A percentile compares a stretch with the other conserved stretches of the same genome.
Evolutionary conservation across 768 basidiomycete species (phyloP).

Genomic region (Sarcomyxa edulis): DNA sequence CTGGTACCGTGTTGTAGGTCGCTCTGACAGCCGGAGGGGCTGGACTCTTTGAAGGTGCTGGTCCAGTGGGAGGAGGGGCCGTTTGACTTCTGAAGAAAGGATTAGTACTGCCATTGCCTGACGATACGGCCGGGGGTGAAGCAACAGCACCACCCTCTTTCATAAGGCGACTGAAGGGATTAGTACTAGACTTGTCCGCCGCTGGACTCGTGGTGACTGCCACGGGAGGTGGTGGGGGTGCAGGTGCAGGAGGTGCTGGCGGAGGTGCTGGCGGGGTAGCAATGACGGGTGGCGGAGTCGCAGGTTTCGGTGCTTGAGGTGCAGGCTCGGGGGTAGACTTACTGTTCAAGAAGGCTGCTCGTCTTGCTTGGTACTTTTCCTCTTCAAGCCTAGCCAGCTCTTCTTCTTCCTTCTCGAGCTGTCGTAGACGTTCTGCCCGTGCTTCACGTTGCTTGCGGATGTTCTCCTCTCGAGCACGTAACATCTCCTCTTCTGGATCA

Average conservation of each 20-base stretch:
- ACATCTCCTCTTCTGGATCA: conserved; percentile 73
- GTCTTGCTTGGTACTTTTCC: conserved; percentile 30
- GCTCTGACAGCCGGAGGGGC: conserved; percentile 48
- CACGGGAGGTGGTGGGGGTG: conserved; percentile 23
- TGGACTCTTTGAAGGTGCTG: conserved; percentile 45
- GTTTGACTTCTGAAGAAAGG: conserved; percentile 51
- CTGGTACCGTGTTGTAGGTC: conserved; percentile 58
- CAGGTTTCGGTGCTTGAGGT: conserved; percentile 8
- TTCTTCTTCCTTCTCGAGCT: conserved; percentile 50
- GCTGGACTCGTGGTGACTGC: conserved; percentile 18
- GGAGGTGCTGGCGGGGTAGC: conserved; percentile 26
- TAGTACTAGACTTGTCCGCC: conserved; percentile 55
- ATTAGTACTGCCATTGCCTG: conserved; percentile 50
- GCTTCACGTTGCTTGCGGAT: conserved; percentile 70
- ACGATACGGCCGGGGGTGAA: conserved; percentile 25
- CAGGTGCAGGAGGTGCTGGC: conserved; percentile 28
- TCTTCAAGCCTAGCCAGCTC: conserved; percentile 29
- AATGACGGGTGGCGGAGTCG: conserved; percentile 19
- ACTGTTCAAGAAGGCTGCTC: conserved; percentile 28
- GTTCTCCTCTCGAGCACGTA: conserved; percentile 65
- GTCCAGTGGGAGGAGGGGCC: conserved; percentile 26
- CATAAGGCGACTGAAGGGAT: conserved; percentile 75
- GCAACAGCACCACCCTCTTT: conserved; percentile 36
- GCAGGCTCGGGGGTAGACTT: conserved; percentile 26
- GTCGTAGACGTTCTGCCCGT: conserved; percentile 62